Base-by-base conservation (phyloP, 176 grass and related monocot species). In the Oryza meyeriana region DNA sequence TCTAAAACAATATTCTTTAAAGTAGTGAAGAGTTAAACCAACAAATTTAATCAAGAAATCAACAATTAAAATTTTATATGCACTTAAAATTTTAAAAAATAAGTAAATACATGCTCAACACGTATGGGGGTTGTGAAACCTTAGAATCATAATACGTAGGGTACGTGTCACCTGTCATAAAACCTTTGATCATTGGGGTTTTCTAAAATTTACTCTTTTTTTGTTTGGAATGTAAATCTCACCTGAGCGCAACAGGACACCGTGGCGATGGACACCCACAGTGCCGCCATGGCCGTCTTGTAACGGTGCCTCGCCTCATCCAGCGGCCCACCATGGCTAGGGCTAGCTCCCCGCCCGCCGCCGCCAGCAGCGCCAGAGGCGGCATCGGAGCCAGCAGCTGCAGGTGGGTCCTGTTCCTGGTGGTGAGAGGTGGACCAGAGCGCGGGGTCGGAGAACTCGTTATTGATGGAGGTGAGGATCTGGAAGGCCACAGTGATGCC, bases 391-490 rank as follows among this genome's bases (percentile, higher is more conserved):
- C 17, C 25, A 24, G 11, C n/a, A 26, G n/a, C 36, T 3, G 40
- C 3, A 18, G 69, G 14, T 14, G 25, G 69, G 26, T 71, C 10
- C 12, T 25, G 6, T 17, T 71, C 25, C 44, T 52, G 44, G 44
- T 32, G 17, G 4, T 22, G 17, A n/a, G 71, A 74, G 5, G 84
- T 73, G 35, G 94, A 90, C 88, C 94, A 97, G 73, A 97, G 94
- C 6, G 77, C 81, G 22, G 86, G 86, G 81, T 93, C 88, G 65
- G 91, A 97, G 84, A 97, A 89, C 88, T 91, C 91, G 69, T 97
- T 84, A 69, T 89, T 87, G 91, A 97, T 91, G 81, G 91, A 93
- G 78, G 89, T 85, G 59, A 97, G 94, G 78, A 97, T 97, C 84
- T 87, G 81, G 77, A 89, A 93, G 13, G 94, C 88, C 5, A 87